phyloP scores from a whole-genome alignment of 2,329 filamentous ascomycete species.

The Pezicula rhizophila region DNA sequence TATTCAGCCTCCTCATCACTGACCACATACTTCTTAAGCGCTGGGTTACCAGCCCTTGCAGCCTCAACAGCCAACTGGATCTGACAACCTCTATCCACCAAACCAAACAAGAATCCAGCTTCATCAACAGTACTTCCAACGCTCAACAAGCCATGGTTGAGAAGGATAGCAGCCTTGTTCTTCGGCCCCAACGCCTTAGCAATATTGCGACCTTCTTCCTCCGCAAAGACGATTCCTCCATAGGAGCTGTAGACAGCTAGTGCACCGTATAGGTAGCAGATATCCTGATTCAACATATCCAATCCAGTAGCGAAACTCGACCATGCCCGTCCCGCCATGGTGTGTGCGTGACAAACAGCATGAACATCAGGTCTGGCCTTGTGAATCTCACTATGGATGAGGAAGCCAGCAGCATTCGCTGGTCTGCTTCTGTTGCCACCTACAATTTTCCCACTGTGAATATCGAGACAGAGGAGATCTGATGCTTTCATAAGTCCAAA shows the following conservation, averaged over 20 bases:
- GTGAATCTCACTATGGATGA: constrained; percentile 65
- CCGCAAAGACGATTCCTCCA: constrained; percentile 55
- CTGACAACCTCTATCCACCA: constrained; percentile 63
- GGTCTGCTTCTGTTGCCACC: constrained; percentile 55
- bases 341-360: constrained; percentile 65
- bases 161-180: constrained; percentile 53
- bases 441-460: constrained; percentile 51
- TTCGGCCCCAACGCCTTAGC: constrained; percentile 56
- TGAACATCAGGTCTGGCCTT: constrained; percentile 59
- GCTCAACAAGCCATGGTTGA: constrained; percentile 68
- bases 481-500: constrained; percentile 59
- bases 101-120: constrained; percentile 62
- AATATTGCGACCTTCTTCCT: constrained; percentile 59
- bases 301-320: constrained; percentile 56
- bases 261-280: constrained; percentile 57
- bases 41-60: constrained; percentile 44
- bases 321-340: constrained; percentile 62
- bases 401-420: constrained; percentile 61
- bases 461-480: constrained; percentile 63
- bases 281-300: constrained; percentile 67
- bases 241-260: constrained; percentile 61
- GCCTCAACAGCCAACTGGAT: constrained; percentile 65
- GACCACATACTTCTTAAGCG: constrained; percentile 45
- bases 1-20: constrained; percentile 49
- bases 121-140: constrained; percentile 69